Evolutionary conservation across 2,329 filamentous ascomycete genomes (phyloP).

Genomic region (Cladosporium sp.): DNA sequence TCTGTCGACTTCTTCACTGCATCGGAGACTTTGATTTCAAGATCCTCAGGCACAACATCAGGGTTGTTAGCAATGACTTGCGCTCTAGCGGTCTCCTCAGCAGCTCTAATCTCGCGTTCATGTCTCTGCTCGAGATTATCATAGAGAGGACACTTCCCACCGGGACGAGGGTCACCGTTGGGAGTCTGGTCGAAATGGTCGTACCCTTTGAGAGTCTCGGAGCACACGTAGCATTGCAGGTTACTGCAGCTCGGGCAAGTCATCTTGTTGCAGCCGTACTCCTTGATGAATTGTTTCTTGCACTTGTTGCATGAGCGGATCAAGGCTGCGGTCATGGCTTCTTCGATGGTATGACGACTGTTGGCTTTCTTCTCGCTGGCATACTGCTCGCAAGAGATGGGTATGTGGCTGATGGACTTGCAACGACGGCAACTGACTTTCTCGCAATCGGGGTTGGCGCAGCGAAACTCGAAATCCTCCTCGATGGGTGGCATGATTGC

Average conservation of each 20-base stretch:
- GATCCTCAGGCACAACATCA: conserved; percentile 52
- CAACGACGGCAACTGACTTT: conserved; percentile 56
- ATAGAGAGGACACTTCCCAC: conserved; percentile 61
- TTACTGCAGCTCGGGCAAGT: conserved; percentile 58
- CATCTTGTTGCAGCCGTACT: conserved; percentile 80
- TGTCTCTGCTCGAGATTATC: conserved; percentile 60
- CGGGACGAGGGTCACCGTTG: conserved; percentile 34
- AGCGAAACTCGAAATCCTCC: conserved; percentile 68
- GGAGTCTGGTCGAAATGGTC: conserved; percentile 61
- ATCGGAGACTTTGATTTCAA: conserved; percentile 59
- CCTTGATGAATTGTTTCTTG: conserved; percentile 73
- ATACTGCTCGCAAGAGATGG: conserved; percentile 64
- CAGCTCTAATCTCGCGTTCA: conserved; percentile 57
- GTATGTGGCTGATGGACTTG: conserved; percentile 64
- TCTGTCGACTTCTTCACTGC: conserved; percentile 9
- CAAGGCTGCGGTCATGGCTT: conserved; percentile 77
- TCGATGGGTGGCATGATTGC: conserved; percentile 66
- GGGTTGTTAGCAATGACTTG: conserved; percentile 58
- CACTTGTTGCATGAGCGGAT: conserved; percentile 72
- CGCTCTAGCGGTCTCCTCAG: conserved; percentile 55
- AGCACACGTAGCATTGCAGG: conserved; percentile 66
- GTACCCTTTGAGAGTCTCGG: conserved; percentile 59
- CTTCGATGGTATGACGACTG: conserved; percentile 67
- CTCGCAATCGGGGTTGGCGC: conserved; percentile 61
- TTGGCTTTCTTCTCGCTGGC: conserved; percentile 58